Evolutionary conservation across 768 basidiomycete species (phyloP), one percentile per base, ranked within the genome.

Genomic region (Trametes cingulata): DNA sequence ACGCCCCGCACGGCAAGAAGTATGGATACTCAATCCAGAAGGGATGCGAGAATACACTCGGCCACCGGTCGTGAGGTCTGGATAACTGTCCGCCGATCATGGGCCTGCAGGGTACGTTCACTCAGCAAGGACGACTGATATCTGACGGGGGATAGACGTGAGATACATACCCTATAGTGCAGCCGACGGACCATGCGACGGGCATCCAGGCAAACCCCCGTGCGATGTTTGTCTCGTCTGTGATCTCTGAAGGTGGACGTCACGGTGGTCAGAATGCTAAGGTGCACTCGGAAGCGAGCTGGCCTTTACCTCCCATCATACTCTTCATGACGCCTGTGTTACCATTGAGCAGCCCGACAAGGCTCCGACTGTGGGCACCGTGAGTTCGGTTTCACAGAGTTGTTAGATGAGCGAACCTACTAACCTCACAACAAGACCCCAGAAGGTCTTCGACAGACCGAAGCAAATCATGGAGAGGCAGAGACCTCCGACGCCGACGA

Each of bases 261-360:
- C 10, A 25, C 9, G 3, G n/a, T 3, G 19, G 9, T 24, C 14
- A 14, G 6, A n/a, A 15, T 40, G 39, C 2, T 3, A 35, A 3
- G 19, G 12, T 14, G 10, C 29, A n/a, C n/a, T n/a, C n/a, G n/a
- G n/a, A n/a, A 4, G 48, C 13, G 48, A 14, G 17, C 48, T 14
- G n/a, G 20, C 4, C 3, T 57, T 1, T 36, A 68, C 70, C 70
- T 58, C 61, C 86, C 73, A 90, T 79, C 66, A 84, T 82, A 63
- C 84, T 86, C 68, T 90, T 91, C 80, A 88, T 85, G 24, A 91
- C 86, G 4, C 85, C 86, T 1, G 85, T 79, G 65, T 88, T 88
- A 35, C 87, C 88, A 62, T 88, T 87, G 17, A 90, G 71, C 45
- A 85, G 71, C 2, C 88, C 88, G 43, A 83, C 84, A n/a, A 90